Evolutionary conservation across 495 filamentous ascomycete species (phyloP).

Genomic region (Margaritispora aquatica): DNA sequence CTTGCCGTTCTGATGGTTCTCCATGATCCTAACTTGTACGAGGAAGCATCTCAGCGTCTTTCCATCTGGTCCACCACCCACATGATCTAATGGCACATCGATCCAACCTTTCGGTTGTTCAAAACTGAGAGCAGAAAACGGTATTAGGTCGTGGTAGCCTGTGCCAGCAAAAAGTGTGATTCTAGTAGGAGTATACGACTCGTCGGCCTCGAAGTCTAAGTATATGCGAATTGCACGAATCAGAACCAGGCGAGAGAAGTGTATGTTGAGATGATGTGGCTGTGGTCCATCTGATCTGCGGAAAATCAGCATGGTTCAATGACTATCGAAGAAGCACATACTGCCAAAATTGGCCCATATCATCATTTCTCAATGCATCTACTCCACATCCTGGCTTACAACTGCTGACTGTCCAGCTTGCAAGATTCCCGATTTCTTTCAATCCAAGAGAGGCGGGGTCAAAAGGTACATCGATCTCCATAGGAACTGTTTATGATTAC

Average conservation of each 20-base stretch:
- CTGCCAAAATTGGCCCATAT: slow-evolving; percentile 86
- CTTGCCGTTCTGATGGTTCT: slow-evolving; percentile 99
- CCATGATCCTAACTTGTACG: slow-evolving; percentile 77
- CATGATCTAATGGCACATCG: slow-evolving; percentile 68
- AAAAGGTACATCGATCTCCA: slow-evolving; percentile 31
- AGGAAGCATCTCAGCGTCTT: slow-evolving; percentile 78
- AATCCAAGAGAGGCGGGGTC: slow-evolving; percentile 45
- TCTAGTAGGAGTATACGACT: slow-evolving; percentile 94
- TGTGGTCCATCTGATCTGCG: slow-evolving; percentile 83
- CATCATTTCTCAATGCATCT: slow-evolving; percentile 73
- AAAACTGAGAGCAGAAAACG: slow-evolving; percentile 75
- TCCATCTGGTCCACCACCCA: slow-evolving; percentile 51
- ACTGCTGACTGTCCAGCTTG: slow-evolving; percentile 86
- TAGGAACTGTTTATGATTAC: slow-evolving; percentile 18
- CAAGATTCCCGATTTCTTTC: slow-evolving; percentile 91
- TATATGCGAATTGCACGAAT: slow-evolving; percentile 79
- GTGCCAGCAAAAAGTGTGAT: slow-evolving; percentile 83
- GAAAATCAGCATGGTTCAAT: not conserved
- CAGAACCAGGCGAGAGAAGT: slow-evolving; percentile 89
- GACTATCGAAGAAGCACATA: slow-evolving; percentile 26
- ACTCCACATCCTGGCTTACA: slow-evolving; percentile 90
- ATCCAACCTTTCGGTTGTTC: slow-evolving; percentile 83
- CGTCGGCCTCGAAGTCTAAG: slow-evolving; percentile 85
- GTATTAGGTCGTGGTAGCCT: slow-evolving; percentile 76
- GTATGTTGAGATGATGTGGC: slow-evolving; percentile 86